Evolutionary conservation across 1,139 yeast species (phyloP).

Genomic region (Scheffersomyces quercinus): DNA sequence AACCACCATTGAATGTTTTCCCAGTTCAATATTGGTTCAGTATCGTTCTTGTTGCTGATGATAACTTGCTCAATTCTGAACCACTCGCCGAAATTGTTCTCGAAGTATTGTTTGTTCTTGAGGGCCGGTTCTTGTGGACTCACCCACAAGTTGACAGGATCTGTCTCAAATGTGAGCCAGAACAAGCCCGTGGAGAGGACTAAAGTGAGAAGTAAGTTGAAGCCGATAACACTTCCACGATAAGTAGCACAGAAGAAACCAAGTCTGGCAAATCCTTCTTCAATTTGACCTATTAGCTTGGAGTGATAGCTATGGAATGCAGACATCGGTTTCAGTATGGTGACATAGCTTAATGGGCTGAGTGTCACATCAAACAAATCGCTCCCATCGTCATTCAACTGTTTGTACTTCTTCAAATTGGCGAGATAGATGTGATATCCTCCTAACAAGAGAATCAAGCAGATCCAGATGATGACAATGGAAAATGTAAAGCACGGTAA

Average conservation of each 20-base stretch:
- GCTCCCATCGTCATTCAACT: background rate
- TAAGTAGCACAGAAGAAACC: slow-evolving; percentile 59
- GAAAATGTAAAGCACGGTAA: slow-evolving; percentile 75
- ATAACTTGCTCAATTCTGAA: slow-evolving; percentile 86
- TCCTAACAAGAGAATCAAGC: slow-evolving; percentile 35
- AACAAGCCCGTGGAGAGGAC: slow-evolving; percentile 55
- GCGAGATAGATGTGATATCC: slow-evolving; percentile 37
- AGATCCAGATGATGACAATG: slow-evolving; percentile 53
- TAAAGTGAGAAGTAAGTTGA: slow-evolving; percentile 44
- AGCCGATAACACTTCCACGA: slow-evolving; percentile 56
- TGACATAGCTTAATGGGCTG: slow-evolving; percentile 1
- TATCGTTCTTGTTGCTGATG: slow-evolving; percentile 65
- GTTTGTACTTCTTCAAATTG: slow-evolving; percentile 11
- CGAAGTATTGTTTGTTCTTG: slow-evolving; percentile 68
- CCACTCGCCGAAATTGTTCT: slow-evolving; percentile 85
- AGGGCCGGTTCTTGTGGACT: slow-evolving; percentile 75
- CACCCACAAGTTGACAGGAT: slow-evolving; percentile 89
- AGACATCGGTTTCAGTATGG: slow-evolving; percentile 1
- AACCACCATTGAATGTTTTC: slow-evolving; percentile 87
- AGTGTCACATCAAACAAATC: slow-evolving; percentile 19
- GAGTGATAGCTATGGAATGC: background rate
- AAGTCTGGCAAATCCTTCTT: slow-evolving; percentile 36
- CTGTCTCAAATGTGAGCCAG: slow-evolving; percentile 62
- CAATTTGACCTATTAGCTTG: slow-evolving; percentile 18
- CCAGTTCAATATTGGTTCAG: slow-evolving; percentile 58